Conservation (phyloP, 345 rosid species). For the Microthlaspi erraticum region DNA sequence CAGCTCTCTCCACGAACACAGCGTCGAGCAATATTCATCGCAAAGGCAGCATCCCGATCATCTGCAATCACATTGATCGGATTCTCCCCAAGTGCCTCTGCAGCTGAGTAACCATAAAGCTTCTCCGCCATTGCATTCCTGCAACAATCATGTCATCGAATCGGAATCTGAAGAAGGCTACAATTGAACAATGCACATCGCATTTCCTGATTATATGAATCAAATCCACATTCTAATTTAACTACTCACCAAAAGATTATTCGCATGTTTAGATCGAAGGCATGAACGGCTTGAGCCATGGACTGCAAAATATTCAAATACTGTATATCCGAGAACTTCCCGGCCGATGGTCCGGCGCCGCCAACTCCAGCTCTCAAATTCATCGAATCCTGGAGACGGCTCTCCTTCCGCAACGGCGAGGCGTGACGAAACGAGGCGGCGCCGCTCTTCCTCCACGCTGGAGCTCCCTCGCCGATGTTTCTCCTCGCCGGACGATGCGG, state of each 20-base stretch:
- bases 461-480: constrained; percentile 44
- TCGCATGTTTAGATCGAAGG: constrained; percentile 62
- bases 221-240: constrained; percentile 21
- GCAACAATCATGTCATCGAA: constrained; percentile 38
- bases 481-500: constrained; percentile 65
- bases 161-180: constrained; percentile 22
- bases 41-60: constrained; percentile 60
- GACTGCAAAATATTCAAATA: constrained; percentile 89
- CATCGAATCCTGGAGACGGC: constrained; percentile 47
- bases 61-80: constrained; percentile 73
- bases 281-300: constrained; percentile 94
- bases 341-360: constrained; percentile 57
- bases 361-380: constrained; percentile 40
- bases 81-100: constrained; percentile 80
- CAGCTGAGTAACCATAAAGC: constrained; percentile 78
- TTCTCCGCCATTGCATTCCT: constrained; percentile 91
- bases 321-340: constrained; percentile 68
- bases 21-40: constrained; percentile 55
- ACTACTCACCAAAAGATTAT: constrained; percentile 79
- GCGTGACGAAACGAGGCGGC: constrained; percentile 72
- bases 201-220: not conserved
- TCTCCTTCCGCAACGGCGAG: constrained; percentile 88
- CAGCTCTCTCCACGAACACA: constrained; percentile 75
- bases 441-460: constrained; percentile 58
- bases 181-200: constrained; percentile 19